phyloP scores from a whole-genome alignment of 2,329 filamentous ascomycete species.

The Daldinia eschscholtzii region DNA sequence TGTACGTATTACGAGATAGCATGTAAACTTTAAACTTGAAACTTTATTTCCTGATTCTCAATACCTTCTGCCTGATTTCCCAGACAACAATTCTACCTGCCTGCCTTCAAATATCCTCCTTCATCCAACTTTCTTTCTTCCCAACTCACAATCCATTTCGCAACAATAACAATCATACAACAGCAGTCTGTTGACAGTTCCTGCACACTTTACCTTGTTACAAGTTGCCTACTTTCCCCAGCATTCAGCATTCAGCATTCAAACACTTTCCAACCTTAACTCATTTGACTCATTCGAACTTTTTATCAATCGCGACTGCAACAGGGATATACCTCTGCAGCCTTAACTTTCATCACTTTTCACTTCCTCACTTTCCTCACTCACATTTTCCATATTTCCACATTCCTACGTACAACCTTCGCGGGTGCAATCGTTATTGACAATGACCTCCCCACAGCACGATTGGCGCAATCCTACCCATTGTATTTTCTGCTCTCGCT shows the following conservation, averaged over 20 bases:
- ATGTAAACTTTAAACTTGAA: not conserved
- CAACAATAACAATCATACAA: slow-evolving; percentile 10
- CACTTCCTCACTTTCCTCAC: not conserved
- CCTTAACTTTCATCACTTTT: slow-evolving; percentile 8
- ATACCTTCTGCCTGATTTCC: not conserved
- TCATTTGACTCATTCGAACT: not conserved
- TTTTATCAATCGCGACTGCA: slow-evolving; percentile 11
- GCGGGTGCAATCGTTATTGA: slow-evolving; percentile 13
- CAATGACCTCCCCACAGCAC: slow-evolving; percentile 20
- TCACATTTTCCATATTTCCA: not conserved
- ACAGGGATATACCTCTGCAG: slow-evolving; percentile 12
- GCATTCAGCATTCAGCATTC: not conserved
- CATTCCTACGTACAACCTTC: too few relatives aligned
- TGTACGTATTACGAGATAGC: slow-evolving; percentile 22
- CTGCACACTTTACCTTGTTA: slow-evolving; percentile 3
- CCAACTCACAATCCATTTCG: slow-evolving; percentile 7
- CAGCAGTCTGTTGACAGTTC: slow-evolving; percentile 3
- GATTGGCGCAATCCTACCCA: slow-evolving; percentile 23
- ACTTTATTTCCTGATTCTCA: not conserved
- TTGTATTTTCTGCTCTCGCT: slow-evolving; percentile 11
- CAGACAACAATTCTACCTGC: not conserved
- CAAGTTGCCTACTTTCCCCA: slow-evolving; percentile 8
- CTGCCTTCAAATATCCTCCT: not conserved
- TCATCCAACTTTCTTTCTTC: slow-evolving; percentile 14
- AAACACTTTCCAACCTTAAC: not conserved